Evolutionary conservation across 1,284 basidiomycete species (phyloP).

Genomic region (Boletus sp.): DNA sequence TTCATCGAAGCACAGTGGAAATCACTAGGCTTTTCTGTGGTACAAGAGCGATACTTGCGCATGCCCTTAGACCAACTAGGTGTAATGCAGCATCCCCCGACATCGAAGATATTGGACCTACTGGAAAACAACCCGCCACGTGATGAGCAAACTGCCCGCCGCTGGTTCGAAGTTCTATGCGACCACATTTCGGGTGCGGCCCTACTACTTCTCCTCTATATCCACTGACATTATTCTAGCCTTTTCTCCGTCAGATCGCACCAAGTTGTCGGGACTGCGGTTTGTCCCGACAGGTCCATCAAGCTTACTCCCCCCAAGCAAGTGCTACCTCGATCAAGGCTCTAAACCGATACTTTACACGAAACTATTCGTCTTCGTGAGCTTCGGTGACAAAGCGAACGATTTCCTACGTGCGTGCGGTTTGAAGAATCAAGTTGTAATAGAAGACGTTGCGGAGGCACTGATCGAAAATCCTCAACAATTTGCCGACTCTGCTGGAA

Average conservation of each 20-base stretch:
- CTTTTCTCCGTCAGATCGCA: neutral
- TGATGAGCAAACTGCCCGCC: neutral
- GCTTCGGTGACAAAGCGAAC: conserved; percentile 2
- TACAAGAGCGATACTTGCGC: neutral
- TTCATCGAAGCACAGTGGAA: conserved; percentile 3
- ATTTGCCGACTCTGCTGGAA: conserved; percentile 1
- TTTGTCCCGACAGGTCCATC: neutral
- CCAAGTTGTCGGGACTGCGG: neutral
- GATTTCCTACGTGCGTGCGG: conserved; percentile 1
- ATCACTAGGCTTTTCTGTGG: conserved; percentile 3
- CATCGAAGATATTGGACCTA: neutral
- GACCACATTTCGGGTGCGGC: neutral
- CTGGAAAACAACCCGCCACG: conserved; percentile 4
- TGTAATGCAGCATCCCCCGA: neutral
- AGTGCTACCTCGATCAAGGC: neutral
- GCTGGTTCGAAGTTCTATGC: conserved; percentile 6
- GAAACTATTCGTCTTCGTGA: conserved; percentile 1
- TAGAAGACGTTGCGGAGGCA: neutral
- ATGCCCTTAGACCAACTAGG: neutral
- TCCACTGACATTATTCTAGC: neutral
- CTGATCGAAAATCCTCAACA: neutral
- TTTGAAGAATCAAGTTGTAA: neutral
- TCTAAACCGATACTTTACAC: neutral
- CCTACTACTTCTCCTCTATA: neutral
- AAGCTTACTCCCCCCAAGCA: neutral